A percentile compares a stretch with the other conserved stretches of the same genome.
Conservation (phyloP, 2,329 filamentous ascomycete genomes). For the Fusarium sp. region DNA sequence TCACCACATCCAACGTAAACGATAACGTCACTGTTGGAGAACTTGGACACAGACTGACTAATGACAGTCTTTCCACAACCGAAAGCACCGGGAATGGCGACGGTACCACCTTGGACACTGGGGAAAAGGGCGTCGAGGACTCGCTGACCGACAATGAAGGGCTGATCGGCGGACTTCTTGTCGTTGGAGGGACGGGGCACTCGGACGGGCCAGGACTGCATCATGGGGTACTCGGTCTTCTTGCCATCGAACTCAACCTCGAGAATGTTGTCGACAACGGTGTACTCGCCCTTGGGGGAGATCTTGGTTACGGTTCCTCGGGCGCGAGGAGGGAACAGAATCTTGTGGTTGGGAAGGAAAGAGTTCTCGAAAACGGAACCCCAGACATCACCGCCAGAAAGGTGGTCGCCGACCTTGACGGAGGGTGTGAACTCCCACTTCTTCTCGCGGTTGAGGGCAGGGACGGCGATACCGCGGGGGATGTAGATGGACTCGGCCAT, state of each 20-base stretch:
- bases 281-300: conserved; percentile 90
- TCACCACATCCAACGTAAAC: conserved; percentile 95
- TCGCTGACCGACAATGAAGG: conserved; percentile 96
- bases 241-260: conserved; percentile 98
- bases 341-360: conserved; percentile 92
- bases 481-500: conserved; percentile 94
- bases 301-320: conserved; percentile 94
- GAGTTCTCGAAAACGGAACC: conserved; percentile 97
- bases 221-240: conserved; percentile 95
- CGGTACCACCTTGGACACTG: conserved; percentile 94
- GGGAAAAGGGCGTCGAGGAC: conserved; percentile 97
- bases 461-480: conserved; percentile 89
- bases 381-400: conserved; percentile 96
- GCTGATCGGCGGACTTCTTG: conserved; percentile 88
- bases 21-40: conserved; percentile 99
- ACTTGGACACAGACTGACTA: conserved; percentile 97
- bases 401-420: conserved; percentile 95
- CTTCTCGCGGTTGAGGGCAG: conserved; percentile 88
- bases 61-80: conserved; percentile 99
- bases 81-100: conserved; percentile 98
- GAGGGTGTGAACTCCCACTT: conserved; percentile 96
- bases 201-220: conserved; percentile 98
- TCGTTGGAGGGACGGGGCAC: conserved; percentile 93
- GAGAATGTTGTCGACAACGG: conserved; percentile 91
- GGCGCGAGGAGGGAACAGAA: conserved; percentile 89